Evolutionary conservation across 2,329 filamentous ascomycete genomes (phyloP).

Genomic region (Aspergillus pseudoterreus): DNA sequence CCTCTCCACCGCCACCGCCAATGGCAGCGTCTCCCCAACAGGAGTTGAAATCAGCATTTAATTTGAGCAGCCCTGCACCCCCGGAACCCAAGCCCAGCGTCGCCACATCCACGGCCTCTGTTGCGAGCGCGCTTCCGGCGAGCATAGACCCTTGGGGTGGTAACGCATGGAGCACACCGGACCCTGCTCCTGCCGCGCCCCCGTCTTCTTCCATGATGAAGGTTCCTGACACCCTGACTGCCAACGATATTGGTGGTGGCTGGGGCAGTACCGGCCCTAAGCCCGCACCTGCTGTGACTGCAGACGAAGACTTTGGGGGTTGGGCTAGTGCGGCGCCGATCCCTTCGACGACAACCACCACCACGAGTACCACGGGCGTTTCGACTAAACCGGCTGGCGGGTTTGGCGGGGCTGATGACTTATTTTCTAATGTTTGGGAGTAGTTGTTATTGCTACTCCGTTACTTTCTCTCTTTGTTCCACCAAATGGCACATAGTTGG

Average conservation of each 20-base stretch:
- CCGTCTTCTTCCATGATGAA: constrained; percentile 38
- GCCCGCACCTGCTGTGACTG: constrained; percentile 63
- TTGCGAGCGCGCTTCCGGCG: constrained; percentile 35
- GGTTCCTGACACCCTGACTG: constrained; percentile 45
- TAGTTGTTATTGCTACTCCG: constrained; percentile 38
- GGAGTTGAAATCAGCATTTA: constrained; percentile 69
- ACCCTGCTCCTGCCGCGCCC: constrained; percentile 43
- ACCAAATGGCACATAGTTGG: constrained; percentile 10
- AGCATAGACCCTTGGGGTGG: constrained; percentile 76
- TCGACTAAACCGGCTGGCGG: constrained; percentile 55
- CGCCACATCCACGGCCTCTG: constrained; percentile 40
- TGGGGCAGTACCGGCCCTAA: constrained; percentile 48
- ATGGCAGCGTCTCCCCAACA: constrained; percentile 36
- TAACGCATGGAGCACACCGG: constrained; percentile 74
- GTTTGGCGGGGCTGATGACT: constrained; percentile 66
- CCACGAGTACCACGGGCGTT: constrained; percentile 31
- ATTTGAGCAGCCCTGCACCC: constrained; percentile 53
- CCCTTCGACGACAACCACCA: constrained; percentile 40
- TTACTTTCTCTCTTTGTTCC: background rate
- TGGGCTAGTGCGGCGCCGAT: constrained; percentile 74
- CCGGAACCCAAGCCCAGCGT: constrained; percentile 40
- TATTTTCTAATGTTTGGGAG: constrained; percentile 96
- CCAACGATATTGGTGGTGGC: constrained; percentile 64
- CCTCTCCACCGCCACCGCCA: constrained; percentile 42
- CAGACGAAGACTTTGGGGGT: constrained; percentile 93